Base-by-base conservation (phyloP, 768 basidiomycete species). In the Leucosporidium yakuticum region DNA sequence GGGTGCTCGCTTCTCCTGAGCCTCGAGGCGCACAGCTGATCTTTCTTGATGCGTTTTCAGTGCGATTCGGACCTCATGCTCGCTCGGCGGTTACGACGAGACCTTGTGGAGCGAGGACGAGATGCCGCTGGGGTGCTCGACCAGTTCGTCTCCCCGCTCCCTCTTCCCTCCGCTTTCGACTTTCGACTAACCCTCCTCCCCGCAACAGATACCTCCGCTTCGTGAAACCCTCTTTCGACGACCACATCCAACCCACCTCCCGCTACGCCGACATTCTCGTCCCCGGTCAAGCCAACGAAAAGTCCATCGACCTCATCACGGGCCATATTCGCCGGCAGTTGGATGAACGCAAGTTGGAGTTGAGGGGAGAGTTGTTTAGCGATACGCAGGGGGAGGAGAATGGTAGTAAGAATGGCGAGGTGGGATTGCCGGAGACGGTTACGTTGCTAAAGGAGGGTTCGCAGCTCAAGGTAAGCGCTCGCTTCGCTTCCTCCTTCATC, bases 31-130 rank as follows among this genome's bases (percentile, higher is more conserved):
- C 21, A 4, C 48, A 2, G 0, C 63, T 79, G 77, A 76, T 59
- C n/a, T 8, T 25, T 17, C n/a, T 19, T 23, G n/a, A n/a, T 6
- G 19, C 19, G 3, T 8, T 20, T 17, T 27, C 12, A 50, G 63
- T 78, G 76, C 67, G 93, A 98, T 77, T 88, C 93, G 12, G 96
- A 99, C 78, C 81, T 98, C 27, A 99, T 99, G 96, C 87, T 99
- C 58, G 91, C 95, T 1, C 85, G 96, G 65, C 85, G 96, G 49
- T 88, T 99, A 63, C 83, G 85, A 70, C 83, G 96, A 63, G 96
- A 98, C 75, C 85, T 90, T 23, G 84, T 86, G 74, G 93, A 99
- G 77, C 85, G 96, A 55, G 91, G 90, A 0, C 81, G 96, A 63
- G 86, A 83, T 64, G 87, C 97, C 0, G 86, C 87, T 5, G 94